Conservation (phyloP, 2,329 filamentous ascomycete species). For the Aspergillus felis region DNA sequence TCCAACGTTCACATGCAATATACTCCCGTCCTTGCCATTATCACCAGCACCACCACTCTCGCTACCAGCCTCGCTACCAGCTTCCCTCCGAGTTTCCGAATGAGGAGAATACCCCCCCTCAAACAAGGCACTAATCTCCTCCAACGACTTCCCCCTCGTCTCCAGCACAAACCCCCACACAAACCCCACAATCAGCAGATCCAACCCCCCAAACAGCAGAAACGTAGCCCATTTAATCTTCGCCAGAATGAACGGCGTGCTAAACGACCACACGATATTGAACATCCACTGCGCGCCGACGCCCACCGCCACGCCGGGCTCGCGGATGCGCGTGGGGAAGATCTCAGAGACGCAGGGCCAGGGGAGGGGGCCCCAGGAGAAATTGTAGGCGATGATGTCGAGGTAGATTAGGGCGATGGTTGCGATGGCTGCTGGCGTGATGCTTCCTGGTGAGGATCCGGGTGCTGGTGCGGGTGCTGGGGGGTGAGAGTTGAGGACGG, state of each 20-base stretch:
- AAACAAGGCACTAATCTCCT: slow-evolving; percentile 56
- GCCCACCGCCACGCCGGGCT: slow-evolving; percentile 37
- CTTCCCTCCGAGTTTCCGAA: no score
- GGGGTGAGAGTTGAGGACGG: slow-evolving; percentile 21
- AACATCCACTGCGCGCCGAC: slow-evolving; percentile 40
- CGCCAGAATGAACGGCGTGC: slow-evolving; percentile 42
- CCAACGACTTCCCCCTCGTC: slow-evolving; percentile 51
- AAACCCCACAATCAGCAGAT: slow-evolving; percentile 47
- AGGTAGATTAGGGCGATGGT: slow-evolving; percentile 55
- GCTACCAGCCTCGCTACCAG: no score
- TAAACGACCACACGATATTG: slow-evolving; percentile 40
- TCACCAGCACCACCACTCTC: slow-evolving; percentile 6
- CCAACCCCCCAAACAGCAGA: slow-evolving; percentile 41
- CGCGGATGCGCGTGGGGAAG: slow-evolving; percentile 37
- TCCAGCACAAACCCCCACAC: slow-evolving; percentile 52
- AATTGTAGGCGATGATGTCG: slow-evolving; percentile 47
- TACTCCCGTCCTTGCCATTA: not conserved
- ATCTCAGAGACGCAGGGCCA: slow-evolving; percentile 40
- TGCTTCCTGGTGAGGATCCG: no score
- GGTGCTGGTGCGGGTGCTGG: no score
- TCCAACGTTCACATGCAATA: not conserved
- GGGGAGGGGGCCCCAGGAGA: slow-evolving; percentile 39
- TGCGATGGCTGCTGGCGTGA: slow-evolving; percentile 47
- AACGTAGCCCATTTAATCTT: slow-evolving; percentile 48
- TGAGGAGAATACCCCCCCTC: no score